Conservation (phyloP, 1,139 yeast genomes). For the Waltiozyma sp. region DNA sequence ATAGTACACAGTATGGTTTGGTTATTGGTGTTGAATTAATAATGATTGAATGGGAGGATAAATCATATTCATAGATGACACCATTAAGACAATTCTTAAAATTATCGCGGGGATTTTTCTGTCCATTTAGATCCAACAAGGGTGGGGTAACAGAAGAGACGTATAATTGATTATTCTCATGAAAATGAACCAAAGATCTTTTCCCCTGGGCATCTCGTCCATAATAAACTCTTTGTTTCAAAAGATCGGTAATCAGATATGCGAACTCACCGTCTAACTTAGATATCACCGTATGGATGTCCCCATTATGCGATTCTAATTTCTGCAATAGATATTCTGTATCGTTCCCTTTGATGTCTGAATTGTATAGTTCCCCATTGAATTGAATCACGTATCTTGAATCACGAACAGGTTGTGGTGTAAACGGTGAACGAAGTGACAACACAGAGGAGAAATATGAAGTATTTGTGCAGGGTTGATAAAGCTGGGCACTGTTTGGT, state of each 20-base stretch:
- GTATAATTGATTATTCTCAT: conserved; percentile 20
- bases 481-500: conserved; percentile 33
- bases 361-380: conserved; percentile 80
- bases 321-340: conserved; percentile 30
- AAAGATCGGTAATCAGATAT: conserved; percentile 35
- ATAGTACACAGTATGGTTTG: neutral
- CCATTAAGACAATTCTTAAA: conserved; percentile 46
- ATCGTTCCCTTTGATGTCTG: conserved; percentile 41
- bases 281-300: conserved; percentile 26
- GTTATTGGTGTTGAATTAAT: neutral
- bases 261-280: conserved; percentile 77
- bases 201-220: conserved; percentile 82
- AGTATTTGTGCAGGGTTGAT: conserved; percentile 8
- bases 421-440: conserved; percentile 68
- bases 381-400: conserved; percentile 45
- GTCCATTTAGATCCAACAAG: too few species aligned
- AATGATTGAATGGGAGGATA: conserved; percentile 6
- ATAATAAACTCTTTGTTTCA: conserved; percentile 40
- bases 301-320: conserved; percentile 17
- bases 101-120: conserved; percentile 6
- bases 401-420: conserved; percentile 49
- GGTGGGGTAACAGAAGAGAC: conserved; percentile 22
- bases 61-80: conserved; percentile 33
- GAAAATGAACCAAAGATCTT: conserved; percentile 51
- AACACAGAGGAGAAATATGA: conserved; percentile 58